Evolutionary conservation across 2,329 filamentous ascomycete species (phyloP).

Genomic region (Trichophyton mentagrophytes): DNA sequence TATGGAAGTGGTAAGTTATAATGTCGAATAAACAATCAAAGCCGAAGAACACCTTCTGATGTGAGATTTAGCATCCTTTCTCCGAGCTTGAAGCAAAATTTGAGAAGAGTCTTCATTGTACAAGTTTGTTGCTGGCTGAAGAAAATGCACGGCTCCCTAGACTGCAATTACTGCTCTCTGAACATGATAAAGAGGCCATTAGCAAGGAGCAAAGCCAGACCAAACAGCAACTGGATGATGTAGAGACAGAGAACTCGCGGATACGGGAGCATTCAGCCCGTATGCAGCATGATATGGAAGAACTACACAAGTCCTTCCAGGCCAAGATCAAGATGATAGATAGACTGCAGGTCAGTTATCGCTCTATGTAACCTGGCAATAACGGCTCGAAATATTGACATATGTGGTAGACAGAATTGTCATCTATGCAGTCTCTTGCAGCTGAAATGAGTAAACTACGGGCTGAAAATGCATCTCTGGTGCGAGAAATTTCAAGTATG

Average conservation of each 20-base stretch:
- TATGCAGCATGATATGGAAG: neutral
- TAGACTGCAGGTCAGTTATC: constrained; percentile 36
- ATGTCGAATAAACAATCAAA: neutral
- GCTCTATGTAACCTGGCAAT: constrained; percentile 19
- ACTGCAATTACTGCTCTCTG: constrained; percentile 2
- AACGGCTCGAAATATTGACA: neutral
- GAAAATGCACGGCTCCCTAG: constrained; percentile 6
- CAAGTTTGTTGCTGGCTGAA: neutral
- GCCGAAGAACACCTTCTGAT: neutral
- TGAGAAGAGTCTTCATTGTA: neutral
- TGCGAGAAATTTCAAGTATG: constrained; percentile 45
- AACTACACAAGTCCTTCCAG: constrained; percentile 27
- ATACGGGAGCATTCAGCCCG: neutral
- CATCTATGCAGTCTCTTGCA: constrained; percentile 52
- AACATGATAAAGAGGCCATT: constrained; percentile 7
- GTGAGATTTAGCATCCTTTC: neutral
- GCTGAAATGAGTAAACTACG: constrained; percentile 59
- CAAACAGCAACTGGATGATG: neutral
- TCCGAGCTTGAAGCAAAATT: constrained; percentile 5
- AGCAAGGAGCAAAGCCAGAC: neutral
- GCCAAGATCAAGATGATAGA: constrained; percentile 43
- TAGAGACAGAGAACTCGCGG: neutral
- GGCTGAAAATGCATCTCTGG: constrained; percentile 49
- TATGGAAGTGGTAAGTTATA: neutral
- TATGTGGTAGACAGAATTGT: constrained; percentile 41